Evolutionary conservation across 371 early-diverging fungal species (phyloP).

Genomic region (Blakeslea trispora): DNA sequence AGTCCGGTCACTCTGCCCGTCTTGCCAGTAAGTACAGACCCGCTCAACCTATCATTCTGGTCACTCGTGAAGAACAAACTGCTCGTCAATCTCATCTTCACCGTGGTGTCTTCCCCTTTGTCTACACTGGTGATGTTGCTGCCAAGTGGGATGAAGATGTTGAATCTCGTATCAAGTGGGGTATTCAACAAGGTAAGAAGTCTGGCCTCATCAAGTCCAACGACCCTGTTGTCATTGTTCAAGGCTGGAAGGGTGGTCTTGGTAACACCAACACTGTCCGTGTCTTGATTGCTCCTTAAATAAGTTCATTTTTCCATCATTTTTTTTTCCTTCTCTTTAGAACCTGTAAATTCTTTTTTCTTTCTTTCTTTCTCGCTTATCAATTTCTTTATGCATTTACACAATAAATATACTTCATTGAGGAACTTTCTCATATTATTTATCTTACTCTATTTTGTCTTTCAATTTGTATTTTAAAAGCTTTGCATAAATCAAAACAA

Average conservation of each 20-base stretch:
- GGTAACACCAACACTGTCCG: conserved; percentile 88
- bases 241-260: conserved; percentile 80
- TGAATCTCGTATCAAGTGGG: conserved; percentile 79
- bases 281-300: conserved; percentile 54
- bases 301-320: background rate
- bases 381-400: too few relatives aligned
- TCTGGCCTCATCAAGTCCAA: conserved; percentile 63
- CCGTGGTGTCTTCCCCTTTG: conserved; percentile 89
- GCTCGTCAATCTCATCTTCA: conserved; percentile 86
- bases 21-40: conserved; percentile 93
- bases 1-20: conserved; percentile 84
- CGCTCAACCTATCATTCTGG: conserved; percentile 83
- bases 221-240: conserved; percentile 74
- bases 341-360: background rate
- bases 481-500: too few relatives aligned
- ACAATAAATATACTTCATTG: too few relatives aligned
- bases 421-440: too few relatives aligned
- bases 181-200: conserved; percentile 69
- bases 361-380: background rate
- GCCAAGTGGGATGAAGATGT: conserved; percentile 85
- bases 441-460: too few relatives aligned
- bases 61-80: conserved; percentile 78
- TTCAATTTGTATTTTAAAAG: too few relatives aligned
- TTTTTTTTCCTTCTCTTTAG: background rate
- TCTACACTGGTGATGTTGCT: conserved; percentile 58